Evolutionary conservation across 148 eudicot species (phyloP).

Genomic region (Chenopodium album): DNA sequence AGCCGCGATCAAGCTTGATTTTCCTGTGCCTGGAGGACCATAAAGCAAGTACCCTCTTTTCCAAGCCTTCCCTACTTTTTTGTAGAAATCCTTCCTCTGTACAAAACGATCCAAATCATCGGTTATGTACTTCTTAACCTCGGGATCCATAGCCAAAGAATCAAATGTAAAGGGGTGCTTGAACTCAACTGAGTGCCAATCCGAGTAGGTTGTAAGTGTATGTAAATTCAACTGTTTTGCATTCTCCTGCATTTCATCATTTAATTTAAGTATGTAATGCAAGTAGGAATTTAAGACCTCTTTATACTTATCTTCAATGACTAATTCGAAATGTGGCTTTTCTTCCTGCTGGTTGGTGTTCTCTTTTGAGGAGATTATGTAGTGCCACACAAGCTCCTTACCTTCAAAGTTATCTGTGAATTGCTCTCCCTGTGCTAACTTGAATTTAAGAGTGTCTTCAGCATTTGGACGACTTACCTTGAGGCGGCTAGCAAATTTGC

Average conservation of each 20-base stretch:
- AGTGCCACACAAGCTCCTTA: too few relatives aligned
- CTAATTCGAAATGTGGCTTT: neutral
- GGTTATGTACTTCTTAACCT: conserved; percentile 16
- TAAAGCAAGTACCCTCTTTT: conserved; percentile 42
- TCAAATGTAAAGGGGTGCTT: conserved; percentile 41
- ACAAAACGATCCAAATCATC: conserved; percentile 39
- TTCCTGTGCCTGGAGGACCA: conserved; percentile 48
- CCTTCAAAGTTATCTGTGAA: neutral
- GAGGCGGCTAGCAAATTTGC: too few relatives aligned
- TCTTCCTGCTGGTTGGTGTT: too few relatives aligned
- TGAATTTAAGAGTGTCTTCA: neutral
- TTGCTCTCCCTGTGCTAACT: conserved; percentile 32
- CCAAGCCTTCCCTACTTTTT: conserved; percentile 37
- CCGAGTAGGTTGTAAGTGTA: neutral
- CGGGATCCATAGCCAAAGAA: conserved; percentile 36
- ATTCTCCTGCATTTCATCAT: conserved; percentile 21
- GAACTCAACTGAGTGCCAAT: conserved; percentile 35
- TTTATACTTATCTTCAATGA: conserved; percentile 22
- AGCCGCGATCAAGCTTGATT: conserved; percentile 43
- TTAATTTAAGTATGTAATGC: conserved; percentile 22
- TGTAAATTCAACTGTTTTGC: conserved; percentile 23
- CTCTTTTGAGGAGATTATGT: too few relatives aligned
- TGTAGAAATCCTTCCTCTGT: conserved; percentile 32
- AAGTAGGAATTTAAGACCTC: conserved; percentile 27
- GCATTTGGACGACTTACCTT: too few relatives aligned